Percentiles rank a stretch among this genome's conserved stretches.
Evolutionary conservation across 805 yeast genomes (phyloP).

Genomic region (Candida qinlingensis): DNA sequence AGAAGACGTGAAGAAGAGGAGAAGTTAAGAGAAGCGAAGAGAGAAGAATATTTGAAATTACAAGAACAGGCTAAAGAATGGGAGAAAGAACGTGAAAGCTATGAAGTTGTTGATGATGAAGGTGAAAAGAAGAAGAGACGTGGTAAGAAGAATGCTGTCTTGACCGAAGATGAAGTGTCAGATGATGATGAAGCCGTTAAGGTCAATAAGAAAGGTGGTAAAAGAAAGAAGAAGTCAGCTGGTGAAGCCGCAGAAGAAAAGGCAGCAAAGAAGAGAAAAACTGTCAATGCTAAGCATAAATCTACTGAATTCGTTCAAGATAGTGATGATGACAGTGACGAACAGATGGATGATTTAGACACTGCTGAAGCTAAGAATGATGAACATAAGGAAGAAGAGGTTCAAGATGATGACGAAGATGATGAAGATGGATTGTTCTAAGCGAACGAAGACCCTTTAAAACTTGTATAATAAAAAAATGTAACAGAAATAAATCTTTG

Average conservation of each 20-base stretch:
- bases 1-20: constrained; percentile 45
- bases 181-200: constrained; percentile 23
- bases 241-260: constrained; percentile 29
- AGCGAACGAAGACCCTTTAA: too few species aligned
- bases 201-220: constrained; percentile 16
- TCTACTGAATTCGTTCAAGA: constrained; percentile 36
- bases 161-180: constrained; percentile 41
- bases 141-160: constrained; percentile 34
- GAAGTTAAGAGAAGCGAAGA: constrained; percentile 32
- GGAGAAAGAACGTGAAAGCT: constrained; percentile 45
- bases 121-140: constrained; percentile 32
- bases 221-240: constrained; percentile 26
- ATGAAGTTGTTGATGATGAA: constrained; percentile 31
- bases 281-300: constrained; percentile 26
- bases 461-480: background rate
- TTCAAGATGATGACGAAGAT: constrained; percentile 8
- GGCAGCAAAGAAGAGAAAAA: constrained; percentile 23
- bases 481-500: too few species aligned
- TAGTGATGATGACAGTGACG: constrained; percentile 36
- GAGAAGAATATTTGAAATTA: constrained; percentile 41
- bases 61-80: constrained; percentile 56
- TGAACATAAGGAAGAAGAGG: constrained; percentile 11
- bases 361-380: constrained; percentile 19
- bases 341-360: constrained; percentile 17
- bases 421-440: constrained; percentile 18